Evolutionary conservation across 108 stramenopile species (phyloP), one percentile per base, ranked within the genome.

Genomic region (Heterococcus sp.): DNA sequence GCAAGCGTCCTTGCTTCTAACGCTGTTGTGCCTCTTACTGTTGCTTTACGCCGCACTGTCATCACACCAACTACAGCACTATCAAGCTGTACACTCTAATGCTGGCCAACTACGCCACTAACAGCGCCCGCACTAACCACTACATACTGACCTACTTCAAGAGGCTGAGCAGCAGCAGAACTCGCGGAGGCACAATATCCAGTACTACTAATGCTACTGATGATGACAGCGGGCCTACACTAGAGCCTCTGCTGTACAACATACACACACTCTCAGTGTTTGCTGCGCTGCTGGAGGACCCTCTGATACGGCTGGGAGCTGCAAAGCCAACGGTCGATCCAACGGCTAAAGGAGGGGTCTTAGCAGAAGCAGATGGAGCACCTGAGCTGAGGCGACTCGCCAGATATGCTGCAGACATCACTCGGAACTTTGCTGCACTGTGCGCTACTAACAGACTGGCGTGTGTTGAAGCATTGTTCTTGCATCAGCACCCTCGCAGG

Each of bases 191-290:
- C 46, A 21, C 46, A 58, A 58, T 8, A 21, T 8, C 46, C 8
- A 58, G 46, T 21, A 21, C 46, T 14, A 58, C 14, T 58, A 8
- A 58, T 8, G 46, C 21, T 8, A 58, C 46, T 58, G 46, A 58
- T 14, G 46, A 8, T 14, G 46, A 8, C 21, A 21, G 21, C 14
- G 46, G 46, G 14, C 46, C 46, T 26, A 65, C 39, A 33, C 37
- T 66, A 65, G 79, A 81, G 65, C 71, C 72, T 40, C 72, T 81
- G 79, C 79, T 81, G 71, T 81, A 81, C 79, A 81, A 81, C 31
- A 66, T 81, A 4, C 63, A 81, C 79, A 81, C 79, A 3, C 79
- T 81, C 33, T 38, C 65, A 32, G 79, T 69, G 46, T 81, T 81
- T 2, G 65, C 37, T 66, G 39, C 40, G 37, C 14, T 81, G 3